Conservation (phyloP, 108 stramenopile genomes). For the Cyclotella cryptica region DNA sequence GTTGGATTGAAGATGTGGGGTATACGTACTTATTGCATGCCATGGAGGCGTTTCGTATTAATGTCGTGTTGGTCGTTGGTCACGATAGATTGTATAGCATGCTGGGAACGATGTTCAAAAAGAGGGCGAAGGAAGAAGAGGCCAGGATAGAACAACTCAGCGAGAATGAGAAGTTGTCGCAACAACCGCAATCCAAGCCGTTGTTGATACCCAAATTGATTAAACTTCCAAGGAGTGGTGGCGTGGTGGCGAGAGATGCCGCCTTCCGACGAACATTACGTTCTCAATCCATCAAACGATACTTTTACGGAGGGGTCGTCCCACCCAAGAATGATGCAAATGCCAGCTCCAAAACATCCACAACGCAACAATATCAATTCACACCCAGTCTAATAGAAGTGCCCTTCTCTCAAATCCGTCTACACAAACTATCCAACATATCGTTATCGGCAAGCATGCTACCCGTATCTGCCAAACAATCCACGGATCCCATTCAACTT, state of each 20-base stretch:
- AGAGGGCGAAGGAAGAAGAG: conserved; percentile 36
- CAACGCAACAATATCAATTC: conserved; percentile 58
- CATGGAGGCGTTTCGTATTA: conserved; percentile 70
- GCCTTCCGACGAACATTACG: conserved; percentile 66
- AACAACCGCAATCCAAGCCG: not conserved
- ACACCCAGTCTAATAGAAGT: conserved; percentile 79
- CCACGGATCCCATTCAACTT: conserved; percentile 83
- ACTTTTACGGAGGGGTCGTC: conserved; percentile 79
- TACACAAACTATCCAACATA: conserved; percentile 76
- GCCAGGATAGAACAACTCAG: not conserved
- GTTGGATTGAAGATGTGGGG: conserved; percentile 80
- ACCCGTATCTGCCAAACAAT: conserved; percentile 83
- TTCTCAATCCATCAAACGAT: conserved; percentile 73
- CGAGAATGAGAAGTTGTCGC: not conserved
- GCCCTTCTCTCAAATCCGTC: conserved; percentile 60
- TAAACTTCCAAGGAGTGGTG: conserved; percentile 87
- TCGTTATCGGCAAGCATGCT: conserved; percentile 76
- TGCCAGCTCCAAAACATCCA: not conserved
- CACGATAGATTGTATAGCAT: conserved; percentile 91
- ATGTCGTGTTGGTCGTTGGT: conserved; percentile 82
- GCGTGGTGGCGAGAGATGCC: conserved; percentile 75
- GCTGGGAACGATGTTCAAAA: conserved; percentile 72
- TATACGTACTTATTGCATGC: conserved; percentile 71
- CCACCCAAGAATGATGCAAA: conserved; percentile 26
- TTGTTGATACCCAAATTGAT: conserved; percentile 68